Base-by-base conservation (phyloP, 345 rosid species). In the Rhizophora apiculata region DNA sequence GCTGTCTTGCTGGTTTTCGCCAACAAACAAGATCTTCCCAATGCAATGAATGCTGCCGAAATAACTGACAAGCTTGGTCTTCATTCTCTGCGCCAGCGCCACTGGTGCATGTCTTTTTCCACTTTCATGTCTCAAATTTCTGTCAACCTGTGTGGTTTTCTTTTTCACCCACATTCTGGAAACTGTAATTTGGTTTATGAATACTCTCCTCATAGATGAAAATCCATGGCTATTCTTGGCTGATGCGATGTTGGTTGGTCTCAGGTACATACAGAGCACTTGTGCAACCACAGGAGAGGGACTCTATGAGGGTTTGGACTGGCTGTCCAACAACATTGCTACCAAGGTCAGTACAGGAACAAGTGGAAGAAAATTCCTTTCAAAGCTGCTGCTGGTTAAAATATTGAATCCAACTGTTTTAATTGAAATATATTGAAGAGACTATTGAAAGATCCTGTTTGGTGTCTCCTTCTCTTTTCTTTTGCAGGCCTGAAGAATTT, bases 211-310 rank as follows among this genome's bases (percentile, higher is more conserved):
- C 3, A 11, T 10, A 55, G 60, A 55, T 22, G 6, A 56, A 21
- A 27, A 24, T 8, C 31, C 2, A 18, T 56, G 60, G 16, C 60
- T 15, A 21, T 10, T 21, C 15, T 22, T 56, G 1, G 18, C 13
- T 56, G 29, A 9, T 24, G 30, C 1, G 29, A 24, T 21, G 31
- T 24, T 24, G 18, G 15, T 43, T 11, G 79, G 65, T 37, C 22
- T 55, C 90, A 89, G 97, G 97, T 92, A 92, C 74, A 92, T 92
- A 79, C 97, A 92, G 88, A 92, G 97, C 87, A 89, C 96, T 70
- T 92, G 97, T 67, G 97, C 97, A 72, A 92, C 97, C 32, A 89
- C 97, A 8, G 97, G 97, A 70, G 97, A 92, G 85, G 97, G 97
- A 30, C 83, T 92, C 72, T 92, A 92, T 2, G 97, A 92, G 83